Evolutionary conservation across 371 early-diverging fungal genomes (phyloP).

Genomic region (Chytridium lagenaria): DNA sequence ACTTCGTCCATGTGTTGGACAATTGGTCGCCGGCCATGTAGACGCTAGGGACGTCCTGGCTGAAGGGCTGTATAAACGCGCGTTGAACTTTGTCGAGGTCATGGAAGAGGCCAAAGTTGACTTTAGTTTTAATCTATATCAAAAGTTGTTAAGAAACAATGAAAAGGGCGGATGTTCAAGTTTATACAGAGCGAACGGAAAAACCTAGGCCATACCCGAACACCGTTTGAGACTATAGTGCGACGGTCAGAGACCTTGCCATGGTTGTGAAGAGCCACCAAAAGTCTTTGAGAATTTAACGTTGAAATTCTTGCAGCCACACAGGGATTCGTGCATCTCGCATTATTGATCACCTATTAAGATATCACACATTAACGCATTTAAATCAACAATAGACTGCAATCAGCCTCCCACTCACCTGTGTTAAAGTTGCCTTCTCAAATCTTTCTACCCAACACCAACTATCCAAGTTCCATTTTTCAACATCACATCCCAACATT

Average conservation of each 20-base stretch:
- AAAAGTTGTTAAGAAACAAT: background rate
- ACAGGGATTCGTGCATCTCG: slow-evolving; percentile 21
- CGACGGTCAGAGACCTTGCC: background rate
- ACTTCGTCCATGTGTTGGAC: slow-evolving; percentile 26
- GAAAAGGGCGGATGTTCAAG: too few species aligned
- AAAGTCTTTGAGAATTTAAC: slow-evolving; percentile 23
- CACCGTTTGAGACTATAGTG: slow-evolving; percentile 25
- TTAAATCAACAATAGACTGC: too few species aligned
- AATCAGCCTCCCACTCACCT: slow-evolving; percentile 30
- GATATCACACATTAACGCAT: too few species aligned
- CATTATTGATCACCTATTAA: slow-evolving; percentile 36
- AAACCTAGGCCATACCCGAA: slow-evolving; percentile 30
- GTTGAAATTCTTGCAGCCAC: slow-evolving; percentile 21
- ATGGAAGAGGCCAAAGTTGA: slow-evolving; percentile 51
- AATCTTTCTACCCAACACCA: slow-evolving; percentile 48
- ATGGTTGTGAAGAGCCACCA: slow-evolving; percentile 10
- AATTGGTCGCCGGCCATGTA: slow-evolving; percentile 45
- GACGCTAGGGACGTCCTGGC: slow-evolving; percentile 11
- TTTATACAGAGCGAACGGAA: background rate
- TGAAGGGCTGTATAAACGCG: background rate
- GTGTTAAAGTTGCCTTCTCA: slow-evolving; percentile 33
- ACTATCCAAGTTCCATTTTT: slow-evolving; percentile 27
- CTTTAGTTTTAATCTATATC: slow-evolving; percentile 45
- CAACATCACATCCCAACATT: slow-evolving; percentile 17
- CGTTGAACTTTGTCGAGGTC: slow-evolving; percentile 29